These are phyloP conservation scores for Micromonas commoda DNA, from an alignment of 139 green algal genomes.

Conservation along the genomic window DNA sequence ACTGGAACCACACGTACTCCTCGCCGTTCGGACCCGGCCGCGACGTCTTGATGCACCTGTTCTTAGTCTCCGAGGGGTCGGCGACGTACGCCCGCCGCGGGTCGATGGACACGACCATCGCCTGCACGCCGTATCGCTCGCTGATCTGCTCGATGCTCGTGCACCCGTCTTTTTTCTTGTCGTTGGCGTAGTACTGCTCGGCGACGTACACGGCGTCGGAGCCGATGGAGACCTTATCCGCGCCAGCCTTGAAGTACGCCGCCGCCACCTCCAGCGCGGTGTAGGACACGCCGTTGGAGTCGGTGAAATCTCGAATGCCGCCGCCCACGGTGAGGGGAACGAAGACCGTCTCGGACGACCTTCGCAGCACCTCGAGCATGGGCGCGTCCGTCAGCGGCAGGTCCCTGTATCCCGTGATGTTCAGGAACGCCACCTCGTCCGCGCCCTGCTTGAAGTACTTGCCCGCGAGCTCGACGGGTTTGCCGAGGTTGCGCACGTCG, in stretches of 20 bases:
- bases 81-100: constrained; percentile 79
- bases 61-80: constrained; percentile 48
- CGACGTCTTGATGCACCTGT: constrained; percentile 55
- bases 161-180: constrained; percentile 40
- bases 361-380: constrained; percentile 87
- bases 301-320: constrained; percentile 88
- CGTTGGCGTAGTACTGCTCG: constrained; percentile 29
- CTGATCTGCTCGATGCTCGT: constrained; percentile 94
- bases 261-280: constrained; percentile 83
- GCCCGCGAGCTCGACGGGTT: constrained; percentile 61
- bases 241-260: constrained; percentile 95
- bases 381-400: constrained; percentile 86
- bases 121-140: constrained; percentile 79
- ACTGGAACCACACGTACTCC: constrained; percentile 93
- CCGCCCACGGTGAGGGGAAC: constrained; percentile 96
- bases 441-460: constrained; percentile 91
- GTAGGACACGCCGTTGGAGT: constrained; percentile 66
- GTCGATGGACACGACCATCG: constrained; percentile 87
- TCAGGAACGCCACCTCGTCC: constrained; percentile 97
- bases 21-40: constrained; percentile 82
- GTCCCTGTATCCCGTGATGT: constrained; percentile 96
- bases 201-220: constrained; percentile 57
- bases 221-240: constrained; percentile 91
- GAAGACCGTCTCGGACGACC: constrained; percentile 87
- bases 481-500: constrained; percentile 84